Percentiles rank a stretch among this genome's conserved stretches.
phyloP scores from a whole-genome alignment of 2,329 filamentous ascomycete species.

The Xylaria sp. region DNA sequence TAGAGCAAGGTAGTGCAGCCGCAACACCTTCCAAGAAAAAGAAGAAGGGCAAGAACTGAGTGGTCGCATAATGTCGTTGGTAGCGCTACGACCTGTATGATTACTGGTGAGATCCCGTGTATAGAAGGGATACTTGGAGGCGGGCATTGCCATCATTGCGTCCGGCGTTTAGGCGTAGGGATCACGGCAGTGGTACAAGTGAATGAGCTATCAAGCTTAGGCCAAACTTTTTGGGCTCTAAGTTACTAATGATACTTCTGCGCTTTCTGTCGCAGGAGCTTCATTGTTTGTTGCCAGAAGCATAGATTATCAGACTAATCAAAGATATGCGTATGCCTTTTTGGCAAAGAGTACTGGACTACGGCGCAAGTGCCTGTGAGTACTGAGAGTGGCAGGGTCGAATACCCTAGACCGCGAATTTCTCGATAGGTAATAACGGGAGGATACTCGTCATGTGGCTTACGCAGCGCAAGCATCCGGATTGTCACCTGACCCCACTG shows the following conservation, averaged over 20 bases:
- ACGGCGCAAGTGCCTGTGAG: too few species aligned
- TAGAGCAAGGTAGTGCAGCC: constrained; percentile 60
- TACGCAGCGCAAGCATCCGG: too few species aligned
- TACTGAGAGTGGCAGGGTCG: too few species aligned
- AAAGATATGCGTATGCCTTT: neutral
- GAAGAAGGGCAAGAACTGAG: constrained; percentile 70
- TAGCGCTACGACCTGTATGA: constrained; percentile 19
- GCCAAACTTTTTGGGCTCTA: neutral
- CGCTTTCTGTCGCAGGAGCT: neutral
- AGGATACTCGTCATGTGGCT: too few species aligned
- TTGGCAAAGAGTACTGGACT: too few species aligned
- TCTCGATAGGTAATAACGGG: too few species aligned
- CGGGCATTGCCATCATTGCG: constrained; percentile 29
- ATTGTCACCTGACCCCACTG: too few species aligned
- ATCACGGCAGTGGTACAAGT: constrained; percentile 19
- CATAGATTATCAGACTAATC: neutral
- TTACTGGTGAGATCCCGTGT: constrained; percentile 22
- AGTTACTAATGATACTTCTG: constrained; percentile 2
- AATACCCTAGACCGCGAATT: too few species aligned
- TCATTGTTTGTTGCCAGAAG: neutral
- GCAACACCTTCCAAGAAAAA: constrained; percentile 53
- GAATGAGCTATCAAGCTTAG: constrained; percentile 12
- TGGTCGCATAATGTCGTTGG: neutral
- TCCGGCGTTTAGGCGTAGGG: constrained; percentile 36
- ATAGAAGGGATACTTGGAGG: constrained; percentile 14